These are phyloP conservation scores for Cryptosporidium canis DNA, from an alignment of 169 alveolate genomes.

Conservation along the genomic window DNA sequence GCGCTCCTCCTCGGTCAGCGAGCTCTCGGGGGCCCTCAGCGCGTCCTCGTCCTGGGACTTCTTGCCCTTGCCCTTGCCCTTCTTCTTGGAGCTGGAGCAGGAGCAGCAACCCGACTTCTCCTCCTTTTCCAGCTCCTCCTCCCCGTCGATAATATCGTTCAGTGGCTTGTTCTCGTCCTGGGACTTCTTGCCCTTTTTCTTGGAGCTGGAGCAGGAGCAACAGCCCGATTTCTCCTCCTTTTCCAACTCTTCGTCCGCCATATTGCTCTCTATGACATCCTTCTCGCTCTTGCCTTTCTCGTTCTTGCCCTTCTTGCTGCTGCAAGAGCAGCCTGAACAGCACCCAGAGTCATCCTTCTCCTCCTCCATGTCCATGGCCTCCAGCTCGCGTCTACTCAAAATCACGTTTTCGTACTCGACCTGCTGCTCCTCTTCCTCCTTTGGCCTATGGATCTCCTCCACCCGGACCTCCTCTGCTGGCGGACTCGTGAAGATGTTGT, in stretches of 20 bases:
- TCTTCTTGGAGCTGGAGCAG: neutral
- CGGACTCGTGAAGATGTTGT: neutral
- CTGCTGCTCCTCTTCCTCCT: neutral
- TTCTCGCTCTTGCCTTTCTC: neutral
- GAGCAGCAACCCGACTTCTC: constrained; percentile 8
- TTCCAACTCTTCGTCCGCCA: neutral
- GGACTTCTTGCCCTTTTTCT: neutral
- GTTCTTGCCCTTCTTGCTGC: neutral
- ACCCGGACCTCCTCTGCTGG: neutral
- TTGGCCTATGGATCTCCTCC: constrained; percentile 22
- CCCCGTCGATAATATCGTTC: neutral
- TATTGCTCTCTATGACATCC: neutral
- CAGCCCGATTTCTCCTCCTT: neutral
- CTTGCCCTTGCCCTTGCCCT: neutral
- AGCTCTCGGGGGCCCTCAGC: neutral
- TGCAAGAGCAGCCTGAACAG: neutral
- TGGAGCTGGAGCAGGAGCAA: neutral
- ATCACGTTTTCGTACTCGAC: neutral
- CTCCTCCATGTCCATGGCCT: neutral
- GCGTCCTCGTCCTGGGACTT: neutral
- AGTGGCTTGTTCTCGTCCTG: neutral
- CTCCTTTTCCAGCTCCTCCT: neutral
- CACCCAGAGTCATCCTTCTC: neutral
- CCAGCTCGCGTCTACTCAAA: neutral
- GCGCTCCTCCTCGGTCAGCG: neutral